These are phyloP conservation scores for Paecilomyces niveus DNA, from an alignment of 2,329 filamentous ascomycete genomes.

Conservation along the genomic window DNA sequence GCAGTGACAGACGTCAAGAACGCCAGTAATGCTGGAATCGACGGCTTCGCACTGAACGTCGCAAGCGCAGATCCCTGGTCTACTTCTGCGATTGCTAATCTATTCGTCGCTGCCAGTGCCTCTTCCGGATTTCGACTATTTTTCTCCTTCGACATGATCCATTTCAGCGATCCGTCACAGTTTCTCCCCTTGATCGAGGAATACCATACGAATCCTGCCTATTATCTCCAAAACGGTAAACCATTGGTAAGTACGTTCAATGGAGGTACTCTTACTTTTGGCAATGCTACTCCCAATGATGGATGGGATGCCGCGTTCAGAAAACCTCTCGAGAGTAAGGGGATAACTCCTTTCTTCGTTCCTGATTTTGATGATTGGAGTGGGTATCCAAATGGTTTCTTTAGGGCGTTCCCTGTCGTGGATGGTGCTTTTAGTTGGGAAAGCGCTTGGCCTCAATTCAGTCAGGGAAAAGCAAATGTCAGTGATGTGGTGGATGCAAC, in stretches of 20 bases:
- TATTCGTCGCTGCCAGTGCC: slow-evolving; percentile 27
- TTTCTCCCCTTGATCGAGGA: slow-evolving; percentile 19
- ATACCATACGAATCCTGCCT: slow-evolving; percentile 16
- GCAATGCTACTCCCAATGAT: slow-evolving; percentile 12
- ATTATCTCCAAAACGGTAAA: slow-evolving; percentile 20
- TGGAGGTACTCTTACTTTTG: slow-evolving; percentile 16
- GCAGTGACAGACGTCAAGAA: slow-evolving; percentile 12
- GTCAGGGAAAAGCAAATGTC: slow-evolving; percentile 17
- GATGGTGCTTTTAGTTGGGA: slow-evolving; percentile 35
- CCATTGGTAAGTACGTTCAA: slow-evolving; percentile 28
- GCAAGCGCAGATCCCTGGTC: slow-evolving; percentile 18
- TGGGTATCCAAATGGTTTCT: slow-evolving; percentile 14
- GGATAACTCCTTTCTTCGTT: slow-evolving; percentile 22
- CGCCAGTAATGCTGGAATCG: slow-evolving; percentile 22
- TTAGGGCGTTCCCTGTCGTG: slow-evolving; percentile 16
- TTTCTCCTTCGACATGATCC: slow-evolving; percentile 30
- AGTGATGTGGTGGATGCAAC: slow-evolving; percentile 19
- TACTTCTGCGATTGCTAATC: slow-evolving; percentile 15
- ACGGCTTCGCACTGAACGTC: slow-evolving; percentile 29
- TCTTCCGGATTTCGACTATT: slow-evolving; percentile 25
- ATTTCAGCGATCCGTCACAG: slow-evolving; percentile 15
- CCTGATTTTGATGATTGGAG: slow-evolving; percentile 22
- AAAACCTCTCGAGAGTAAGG: slow-evolving; percentile 16
- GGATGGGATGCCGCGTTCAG: slow-evolving; percentile 14
- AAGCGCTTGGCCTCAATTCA: slow-evolving; percentile 21